Evolutionary conservation across 2,329 filamentous ascomycete genomes (phyloP), one percentile per base, ranked within the genome.

Genomic region (Pseudonectria foliicola): DNA sequence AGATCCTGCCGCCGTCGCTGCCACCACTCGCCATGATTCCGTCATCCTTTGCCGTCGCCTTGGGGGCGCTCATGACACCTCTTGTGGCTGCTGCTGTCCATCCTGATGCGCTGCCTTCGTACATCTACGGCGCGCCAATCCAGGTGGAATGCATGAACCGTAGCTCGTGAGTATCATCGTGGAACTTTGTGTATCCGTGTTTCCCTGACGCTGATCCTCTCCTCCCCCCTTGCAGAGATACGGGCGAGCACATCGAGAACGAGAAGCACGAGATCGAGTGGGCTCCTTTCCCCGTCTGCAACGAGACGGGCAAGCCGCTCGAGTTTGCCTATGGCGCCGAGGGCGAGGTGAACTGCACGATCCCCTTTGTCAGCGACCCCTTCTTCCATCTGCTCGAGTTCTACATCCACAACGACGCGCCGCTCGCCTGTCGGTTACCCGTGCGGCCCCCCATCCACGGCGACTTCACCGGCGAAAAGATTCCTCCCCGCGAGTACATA

Each of bases 381-480:
- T 82, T 89, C 70, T 92, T 87, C 70, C 85, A 92, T 63, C 75
- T 90, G 33, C 81, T 90, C 66, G 85, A 96, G 66, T 96, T 95
- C 73, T 96, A 96, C 72, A 82, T 96, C 60, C 92, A 96, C 71
- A 88, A 84, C 67, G 92, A 98, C 63, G 89, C 88, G 13, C 92
- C 92, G 8, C 72, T 96, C 32, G 80, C 87, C 35, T 98, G 92
- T 63, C 89, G 92, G 34, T 77, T 96, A 11, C 87, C 90, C 18
- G 77, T 86, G 0, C 80, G 82, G 7, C 90, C 90, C 0, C 57
- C 71, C 10, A 62, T 66, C 7, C 68, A 75, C 44, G 60, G 76
- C 45, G 68, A 76, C 52, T 61, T 71, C 24, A 59, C 77, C 7
- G 73, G 71, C 57, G 71, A 71, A 56, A 59, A 60, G 43, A 62